Conservation (phyloP, 768 basidiomycete species). For the Pulveroboletus sp. region DNA sequence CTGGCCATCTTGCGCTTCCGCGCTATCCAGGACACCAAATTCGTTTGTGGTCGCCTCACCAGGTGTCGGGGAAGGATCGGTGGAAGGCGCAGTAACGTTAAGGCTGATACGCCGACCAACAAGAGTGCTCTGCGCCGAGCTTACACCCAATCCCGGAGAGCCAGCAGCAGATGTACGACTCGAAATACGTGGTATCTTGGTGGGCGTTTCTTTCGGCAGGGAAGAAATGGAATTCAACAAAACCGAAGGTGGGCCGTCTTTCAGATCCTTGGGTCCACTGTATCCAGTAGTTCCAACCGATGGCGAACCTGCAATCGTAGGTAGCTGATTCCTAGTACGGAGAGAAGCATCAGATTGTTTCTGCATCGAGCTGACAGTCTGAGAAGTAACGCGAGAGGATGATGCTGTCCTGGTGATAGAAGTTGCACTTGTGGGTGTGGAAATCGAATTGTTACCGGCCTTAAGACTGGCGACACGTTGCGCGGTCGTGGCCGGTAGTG, state of each 20-base stretch:
- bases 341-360: slow-evolving; percentile 84
- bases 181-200: slow-evolving; percentile 92
- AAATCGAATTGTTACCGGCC: slow-evolving; percentile 44
- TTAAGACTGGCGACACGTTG: slow-evolving; percentile 85
- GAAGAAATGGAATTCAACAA: slow-evolving; percentile 49
- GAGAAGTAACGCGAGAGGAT: slow-evolving; percentile 69
- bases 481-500: slow-evolving; percentile 76
- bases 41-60: slow-evolving; percentile 55
- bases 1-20: slow-evolving; percentile 49
- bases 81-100: slow-evolving; percentile 54
- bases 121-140: slow-evolving; percentile 46
- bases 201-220: slow-evolving; percentile 80
- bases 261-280: slow-evolving; percentile 50
- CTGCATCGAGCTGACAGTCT: slow-evolving; percentile 84
- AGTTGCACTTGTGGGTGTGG: slow-evolving; percentile 38
- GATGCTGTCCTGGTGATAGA: slow-evolving; percentile 43
- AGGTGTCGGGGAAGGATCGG: slow-evolving; percentile 61
- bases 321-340: slow-evolving; percentile 71
- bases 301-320: slow-evolving; percentile 92
- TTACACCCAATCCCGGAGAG: slow-evolving; percentile 68
- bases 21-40: slow-evolving; percentile 76
- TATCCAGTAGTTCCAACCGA: slow-evolving; percentile 70
- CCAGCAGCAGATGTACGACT: slow-evolving; percentile 73
- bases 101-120: slow-evolving; percentile 66
- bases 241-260: slow-evolving; percentile 55